phyloP scores from a whole-genome alignment of 805 yeast species.

The Torulaspora maleeae region DNA sequence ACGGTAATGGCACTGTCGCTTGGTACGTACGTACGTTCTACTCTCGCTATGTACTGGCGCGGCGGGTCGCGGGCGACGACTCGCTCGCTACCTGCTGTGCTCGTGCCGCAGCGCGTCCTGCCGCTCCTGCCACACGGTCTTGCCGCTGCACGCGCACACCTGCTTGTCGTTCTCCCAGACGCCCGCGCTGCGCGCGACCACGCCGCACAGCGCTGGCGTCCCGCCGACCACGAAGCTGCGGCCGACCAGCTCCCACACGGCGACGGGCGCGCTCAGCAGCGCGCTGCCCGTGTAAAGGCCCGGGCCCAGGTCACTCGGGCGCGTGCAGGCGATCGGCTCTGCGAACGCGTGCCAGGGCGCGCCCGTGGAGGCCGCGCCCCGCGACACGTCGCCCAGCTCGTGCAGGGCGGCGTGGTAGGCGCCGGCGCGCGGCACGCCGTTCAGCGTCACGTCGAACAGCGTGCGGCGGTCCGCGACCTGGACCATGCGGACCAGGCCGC shows the following conservation, averaged over 20 bases:
- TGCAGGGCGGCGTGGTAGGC: constrained; percentile 66
- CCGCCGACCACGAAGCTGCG: constrained; percentile 43
- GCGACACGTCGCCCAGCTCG: constrained; percentile 67
- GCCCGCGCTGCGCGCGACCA: constrained; percentile 94
- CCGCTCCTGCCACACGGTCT: constrained; percentile 94
- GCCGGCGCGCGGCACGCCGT: constrained; percentile 59
- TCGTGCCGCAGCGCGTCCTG: constrained; percentile 51
- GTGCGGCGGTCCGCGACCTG: constrained; percentile 50
- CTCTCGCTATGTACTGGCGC: no score
- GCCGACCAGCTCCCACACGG: constrained; percentile 63
- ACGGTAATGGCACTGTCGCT: no score
- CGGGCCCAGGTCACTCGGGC: constrained; percentile 35
- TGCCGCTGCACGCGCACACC: constrained; percentile 92
- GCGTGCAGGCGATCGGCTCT: constrained; percentile 30
- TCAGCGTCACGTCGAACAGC: constrained; percentile 72
- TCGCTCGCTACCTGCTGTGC: no score
- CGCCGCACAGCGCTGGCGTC: constrained; percentile 55
- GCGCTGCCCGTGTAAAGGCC: constrained; percentile 41
- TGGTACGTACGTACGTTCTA: no score
- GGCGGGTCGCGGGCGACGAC: no score
- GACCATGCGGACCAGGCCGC: constrained; percentile 84
- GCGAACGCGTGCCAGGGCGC: constrained; percentile 38
- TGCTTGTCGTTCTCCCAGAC: constrained; percentile 93
- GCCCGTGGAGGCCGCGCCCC: constrained; percentile 69
- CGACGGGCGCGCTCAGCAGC: constrained; percentile 43